Base-by-base conservation (phyloP, 2,329 filamentous ascomycete species). In the Exophiala calicioides region DNA sequence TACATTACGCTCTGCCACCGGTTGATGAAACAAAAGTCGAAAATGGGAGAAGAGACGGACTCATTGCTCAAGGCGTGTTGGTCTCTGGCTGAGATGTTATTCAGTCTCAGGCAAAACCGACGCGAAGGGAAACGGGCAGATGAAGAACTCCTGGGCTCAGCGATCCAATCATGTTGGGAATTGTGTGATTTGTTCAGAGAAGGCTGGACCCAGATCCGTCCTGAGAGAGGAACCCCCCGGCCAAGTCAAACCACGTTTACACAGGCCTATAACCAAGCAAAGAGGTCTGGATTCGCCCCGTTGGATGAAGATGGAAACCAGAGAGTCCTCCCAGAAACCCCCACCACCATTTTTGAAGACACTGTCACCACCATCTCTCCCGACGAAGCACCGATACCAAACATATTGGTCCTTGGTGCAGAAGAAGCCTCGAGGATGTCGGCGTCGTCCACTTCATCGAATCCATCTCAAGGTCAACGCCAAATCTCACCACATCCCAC, bases 291-390 rank as follows among this genome's bases (percentile, higher is more conserved):
- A 5, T 57, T 57, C 38, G 50, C 43, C 13, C 50, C 58, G 20
- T 53, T 57, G 7, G 60, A 62, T 44, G 60, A 65, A 8, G 48
- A 56, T 23, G 51, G 56, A 27, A 57, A 53, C 27, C 61, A 62
- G 16, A 54, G 57, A 34, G 56, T 57, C 5, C 68, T 73, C 3
- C 90, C 90, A 1, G 91, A 97, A 69, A 97, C 90, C 0, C 90
- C 90, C 0, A 91, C 91, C 1, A 97, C 90, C 3, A 90, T 96
- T 58, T 96, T 96, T 59, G 91, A 96, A 65, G 90, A 97, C 62
- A 90, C 87, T 0, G 82, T 88, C 3, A 57, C 53, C 20, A 52
- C 50, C 29, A 80, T 89, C 32, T 94, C 90, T 0, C 86, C 86
- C 0, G 88, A 91, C 45, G 87, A 87, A 56, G 81, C 84, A 0